A percentile compares a stretch with the other conserved stretches of the same genome.
phyloP scores from a whole-genome alignment of 1,284 basidiomycete genomes.

The Heterobasidion parviporum region DNA sequence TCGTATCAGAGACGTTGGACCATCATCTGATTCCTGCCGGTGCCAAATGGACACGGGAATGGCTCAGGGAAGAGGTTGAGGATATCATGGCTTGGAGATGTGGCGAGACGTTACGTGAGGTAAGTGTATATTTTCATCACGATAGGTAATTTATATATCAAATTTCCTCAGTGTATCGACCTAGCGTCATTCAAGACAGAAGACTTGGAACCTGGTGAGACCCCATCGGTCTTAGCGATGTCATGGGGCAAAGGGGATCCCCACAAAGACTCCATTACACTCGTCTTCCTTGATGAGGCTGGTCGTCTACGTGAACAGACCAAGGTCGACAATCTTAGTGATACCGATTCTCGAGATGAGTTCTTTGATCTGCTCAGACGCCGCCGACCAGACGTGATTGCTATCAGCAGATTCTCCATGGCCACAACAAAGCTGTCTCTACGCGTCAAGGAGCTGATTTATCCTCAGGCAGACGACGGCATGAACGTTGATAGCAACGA shows the following conservation, averaged over 20 bases:
- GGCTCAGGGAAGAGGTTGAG: slow-evolving; percentile 86
- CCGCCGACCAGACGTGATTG: slow-evolving; percentile 83
- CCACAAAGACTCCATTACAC: slow-evolving; percentile 80
- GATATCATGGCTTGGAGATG: slow-evolving; percentile 71
- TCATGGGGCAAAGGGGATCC: slow-evolving; percentile 96
- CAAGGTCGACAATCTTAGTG: slow-evolving; percentile 82
- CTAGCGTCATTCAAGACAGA: slow-evolving; percentile 66
- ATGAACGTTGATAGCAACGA: slow-evolving; percentile 11
- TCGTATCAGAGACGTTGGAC: slow-evolving; percentile 75
- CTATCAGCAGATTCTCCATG: slow-evolving; percentile 83
- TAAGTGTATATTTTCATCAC: slow-evolving; percentile 26
- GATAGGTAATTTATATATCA: slow-evolving; percentile 11
- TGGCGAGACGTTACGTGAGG: slow-evolving; percentile 62
- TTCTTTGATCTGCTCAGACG: slow-evolving; percentile 79
- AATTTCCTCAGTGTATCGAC: slow-evolving; percentile 49
- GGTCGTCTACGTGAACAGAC: slow-evolving; percentile 86
- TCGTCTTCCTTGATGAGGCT: slow-evolving; percentile 82
- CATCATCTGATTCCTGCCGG: slow-evolving; percentile 79
- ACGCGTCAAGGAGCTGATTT: slow-evolving; percentile 50
- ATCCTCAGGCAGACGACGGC: slow-evolving; percentile 3
- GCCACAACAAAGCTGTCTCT: slow-evolving; percentile 71
- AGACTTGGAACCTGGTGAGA: slow-evolving; percentile 61
- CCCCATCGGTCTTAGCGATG: slow-evolving; percentile 82
- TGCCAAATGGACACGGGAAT: slow-evolving; percentile 84
- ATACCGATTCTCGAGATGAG: slow-evolving; percentile 58